Evolutionary conservation across 2,329 filamentous ascomycete genomes (phyloP).

Genomic region (Thielaviopsis populi): DNA sequence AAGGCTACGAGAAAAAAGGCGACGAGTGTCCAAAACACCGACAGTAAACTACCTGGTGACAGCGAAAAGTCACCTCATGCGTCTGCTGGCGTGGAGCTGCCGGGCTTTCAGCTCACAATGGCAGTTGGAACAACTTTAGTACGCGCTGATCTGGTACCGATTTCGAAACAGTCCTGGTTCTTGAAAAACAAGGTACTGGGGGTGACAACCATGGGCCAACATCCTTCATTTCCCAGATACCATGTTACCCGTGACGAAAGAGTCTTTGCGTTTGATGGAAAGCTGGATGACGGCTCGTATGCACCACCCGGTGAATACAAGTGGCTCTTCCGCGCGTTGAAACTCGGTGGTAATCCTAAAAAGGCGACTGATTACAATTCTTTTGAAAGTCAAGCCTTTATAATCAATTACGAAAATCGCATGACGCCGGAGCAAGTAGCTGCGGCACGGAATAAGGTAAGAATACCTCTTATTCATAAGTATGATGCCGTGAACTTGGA

Average conservation of each 20-base stretch:
- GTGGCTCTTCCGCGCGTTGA: conserved; percentile 33
- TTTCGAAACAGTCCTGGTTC: background rate
- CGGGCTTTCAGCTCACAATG: conserved; percentile 25
- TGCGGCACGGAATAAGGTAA: background rate
- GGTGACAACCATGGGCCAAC: conserved; percentile 29
- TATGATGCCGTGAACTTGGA: background rate
- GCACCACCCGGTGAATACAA: conserved; percentile 36
- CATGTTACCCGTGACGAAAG: conserved; percentile 20
- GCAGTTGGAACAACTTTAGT: conserved; percentile 28
- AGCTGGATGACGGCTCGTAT: conserved; percentile 32
- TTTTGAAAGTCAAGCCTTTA: conserved; percentile 28
- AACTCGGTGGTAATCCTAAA: conserved; percentile 34
- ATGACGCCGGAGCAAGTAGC: background rate
- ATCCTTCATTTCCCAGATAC: conserved; percentile 28
- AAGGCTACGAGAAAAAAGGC: too few species aligned
- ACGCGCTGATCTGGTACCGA: conserved; percentile 25
- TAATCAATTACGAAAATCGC: conserved; percentile 28
- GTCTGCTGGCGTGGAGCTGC: conserved; percentile 20
- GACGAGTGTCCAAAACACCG: background rate
- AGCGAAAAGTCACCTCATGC: background rate
- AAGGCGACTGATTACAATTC: conserved; percentile 34
- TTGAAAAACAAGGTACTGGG: conserved; percentile 24
- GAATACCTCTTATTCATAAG: background rate
- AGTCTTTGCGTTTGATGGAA: conserved; percentile 31
- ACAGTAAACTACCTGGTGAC: conserved; percentile 22